Evolutionary conservation across 805 yeast species (phyloP).

Genomic region (Ogataea siamensis): DNA sequence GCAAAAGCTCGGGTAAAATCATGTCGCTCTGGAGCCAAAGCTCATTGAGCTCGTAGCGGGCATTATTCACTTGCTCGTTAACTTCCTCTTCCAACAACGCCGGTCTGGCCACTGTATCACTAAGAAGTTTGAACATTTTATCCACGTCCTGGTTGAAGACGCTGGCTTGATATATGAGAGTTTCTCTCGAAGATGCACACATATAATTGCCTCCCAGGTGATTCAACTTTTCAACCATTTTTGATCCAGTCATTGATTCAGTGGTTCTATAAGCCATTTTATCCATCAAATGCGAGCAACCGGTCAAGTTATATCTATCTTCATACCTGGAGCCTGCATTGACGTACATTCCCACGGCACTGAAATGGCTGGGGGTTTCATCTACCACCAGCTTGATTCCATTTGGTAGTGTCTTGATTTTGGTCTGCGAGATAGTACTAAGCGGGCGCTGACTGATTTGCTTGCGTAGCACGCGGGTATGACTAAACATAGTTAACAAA

Average conservation of each 20-base stretch:
- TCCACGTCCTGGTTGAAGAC: constrained; percentile 86
- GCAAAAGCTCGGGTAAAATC: constrained; percentile 86
- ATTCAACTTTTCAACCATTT: constrained; percentile 75
- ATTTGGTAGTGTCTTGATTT: constrained; percentile 51
- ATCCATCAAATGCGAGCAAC: constrained; percentile 81
- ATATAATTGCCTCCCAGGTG: constrained; percentile 90
- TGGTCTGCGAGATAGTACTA: constrained; percentile 17
- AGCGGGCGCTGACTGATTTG: constrained; percentile 1
- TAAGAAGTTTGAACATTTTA: constrained; percentile 68
- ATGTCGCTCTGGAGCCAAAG: constrained; percentile 80
- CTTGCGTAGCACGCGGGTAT: neutral
- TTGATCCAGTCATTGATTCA: constrained; percentile 50
- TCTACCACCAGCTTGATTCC: constrained; percentile 85
- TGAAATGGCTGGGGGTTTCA: constrained; percentile 83
- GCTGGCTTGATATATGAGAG: constrained; percentile 90
- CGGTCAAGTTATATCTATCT: constrained; percentile 49
- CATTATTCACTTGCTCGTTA: constrained; percentile 66
- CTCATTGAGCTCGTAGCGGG: constrained; percentile 80
- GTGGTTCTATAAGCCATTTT: constrained; percentile 83
- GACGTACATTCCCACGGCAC: constrained; percentile 85
- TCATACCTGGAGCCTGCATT: constrained; percentile 92
- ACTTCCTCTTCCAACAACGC: constrained; percentile 65
- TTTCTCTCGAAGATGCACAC: constrained; percentile 89
- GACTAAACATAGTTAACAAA: constrained; percentile 2
- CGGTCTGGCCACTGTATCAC: constrained; percentile 79